These are phyloP conservation scores for Haplosporangium sp. DNA, from an alignment of 371 early-diverging fungal species.

Conservation along the genomic window DNA sequence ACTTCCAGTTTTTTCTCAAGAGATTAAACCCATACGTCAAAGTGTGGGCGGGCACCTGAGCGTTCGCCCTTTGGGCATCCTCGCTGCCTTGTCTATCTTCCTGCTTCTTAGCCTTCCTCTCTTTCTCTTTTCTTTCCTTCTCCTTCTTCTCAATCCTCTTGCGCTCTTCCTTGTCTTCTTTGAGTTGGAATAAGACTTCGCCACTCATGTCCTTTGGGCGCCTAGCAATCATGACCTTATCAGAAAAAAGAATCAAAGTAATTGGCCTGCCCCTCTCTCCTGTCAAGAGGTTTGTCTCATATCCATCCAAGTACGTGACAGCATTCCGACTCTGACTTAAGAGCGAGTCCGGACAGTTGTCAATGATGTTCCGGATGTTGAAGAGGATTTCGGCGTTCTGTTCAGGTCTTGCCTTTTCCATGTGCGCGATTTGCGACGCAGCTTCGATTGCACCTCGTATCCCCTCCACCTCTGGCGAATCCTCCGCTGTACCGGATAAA, in stretches of 20 bases:
- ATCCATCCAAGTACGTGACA: slow-evolving; percentile 31
- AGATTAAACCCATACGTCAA: slow-evolving; percentile 6
- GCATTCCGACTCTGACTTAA: slow-evolving; percentile 31
- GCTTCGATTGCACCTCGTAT: slow-evolving; percentile 29
- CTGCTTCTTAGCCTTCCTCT: slow-evolving; percentile 6
- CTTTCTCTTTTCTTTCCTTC: slow-evolving; percentile 7
- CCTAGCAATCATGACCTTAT: slow-evolving; percentile 49
- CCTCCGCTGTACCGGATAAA: slow-evolving; percentile 26
- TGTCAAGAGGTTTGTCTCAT: slow-evolving; percentile 40
- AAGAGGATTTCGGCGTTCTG: slow-evolving; percentile 32
- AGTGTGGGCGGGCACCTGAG: not conserved
- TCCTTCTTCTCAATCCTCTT: slow-evolving; percentile 19
- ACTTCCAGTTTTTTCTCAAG: slow-evolving; percentile 43
- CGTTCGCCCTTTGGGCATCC: not conserved
- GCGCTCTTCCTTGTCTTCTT: slow-evolving; percentile 24
- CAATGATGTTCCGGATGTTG: slow-evolving; percentile 33
- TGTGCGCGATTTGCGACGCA: slow-evolving; percentile 34
- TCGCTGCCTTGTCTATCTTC: not conserved
- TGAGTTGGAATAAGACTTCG: slow-evolving; percentile 21
- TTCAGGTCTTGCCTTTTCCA: slow-evolving; percentile 44
- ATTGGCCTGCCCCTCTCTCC: slow-evolving; percentile 40
- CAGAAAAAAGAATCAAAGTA: slow-evolving; percentile 37
- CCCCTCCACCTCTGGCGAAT: slow-evolving; percentile 23
- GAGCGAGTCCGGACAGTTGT: slow-evolving; percentile 38
- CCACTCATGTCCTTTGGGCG: slow-evolving; percentile 28